These are phyloP conservation scores for Leccinum uliginosum DNA, from an alignment of 768 basidiomycete species.

Conservation along the genomic window DNA sequence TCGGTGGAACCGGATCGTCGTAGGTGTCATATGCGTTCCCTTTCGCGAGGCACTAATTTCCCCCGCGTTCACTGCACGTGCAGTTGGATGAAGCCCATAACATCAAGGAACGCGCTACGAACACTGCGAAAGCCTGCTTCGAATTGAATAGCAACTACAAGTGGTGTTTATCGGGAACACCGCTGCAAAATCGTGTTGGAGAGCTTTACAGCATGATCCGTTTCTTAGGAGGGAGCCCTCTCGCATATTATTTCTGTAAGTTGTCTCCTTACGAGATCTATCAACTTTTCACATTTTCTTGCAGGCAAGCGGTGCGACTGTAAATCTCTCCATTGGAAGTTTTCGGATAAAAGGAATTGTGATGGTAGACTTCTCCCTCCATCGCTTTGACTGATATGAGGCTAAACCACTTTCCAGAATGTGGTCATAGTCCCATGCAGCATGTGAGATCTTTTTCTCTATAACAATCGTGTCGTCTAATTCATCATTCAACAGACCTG, in stretches of 20 bases:
- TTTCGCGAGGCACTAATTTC: neutral
- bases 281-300: neutral
- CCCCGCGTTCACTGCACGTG: neutral
- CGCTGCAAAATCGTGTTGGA: constrained; percentile 97
- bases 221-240: constrained; percentile 91
- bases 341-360: constrained; percentile 76
- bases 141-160: constrained; percentile 73
- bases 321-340: constrained; percentile 94
- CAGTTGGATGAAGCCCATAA: constrained; percentile 96
- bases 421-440: constrained; percentile 82
- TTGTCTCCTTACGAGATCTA: neutral
- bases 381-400: neutral
- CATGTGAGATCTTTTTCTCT: constrained; percentile 44
- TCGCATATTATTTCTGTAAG: constrained; percentile 88
- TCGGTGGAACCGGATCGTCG: constrained; percentile 79
- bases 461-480: neutral
- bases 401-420: constrained; percentile 45
- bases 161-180: constrained; percentile 98
- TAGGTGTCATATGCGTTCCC: constrained; percentile 31
- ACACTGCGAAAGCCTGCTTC: constrained; percentile 97
- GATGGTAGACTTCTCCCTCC: constrained; percentile 50
- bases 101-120: constrained; percentile 92
- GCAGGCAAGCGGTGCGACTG: constrained; percentile 87
- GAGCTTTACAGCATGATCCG: constrained; percentile 93
- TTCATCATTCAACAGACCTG: constrained; percentile 55